Conservation (phyloP, 192 early-diverging fungal species). For the Chytriomyces sp. region DNA sequence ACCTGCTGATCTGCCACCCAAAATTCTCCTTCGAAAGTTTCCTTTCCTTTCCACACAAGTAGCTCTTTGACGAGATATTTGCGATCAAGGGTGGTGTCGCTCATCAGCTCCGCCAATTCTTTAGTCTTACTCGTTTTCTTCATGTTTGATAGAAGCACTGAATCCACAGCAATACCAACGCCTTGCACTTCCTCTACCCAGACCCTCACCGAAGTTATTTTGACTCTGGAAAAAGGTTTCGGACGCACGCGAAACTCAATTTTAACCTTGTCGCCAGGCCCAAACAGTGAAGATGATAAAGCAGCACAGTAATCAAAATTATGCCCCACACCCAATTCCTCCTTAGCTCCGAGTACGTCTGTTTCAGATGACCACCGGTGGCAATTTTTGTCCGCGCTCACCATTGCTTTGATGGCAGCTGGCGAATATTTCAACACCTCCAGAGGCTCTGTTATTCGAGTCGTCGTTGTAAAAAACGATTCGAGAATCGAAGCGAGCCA, state of each 20-base stretch:
- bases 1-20: constrained; percentile 27
- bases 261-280: constrained; percentile 20
- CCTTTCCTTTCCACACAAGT: constrained; percentile 30
- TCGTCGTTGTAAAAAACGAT: not conserved
- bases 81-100: constrained; percentile 13
- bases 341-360: not conserved
- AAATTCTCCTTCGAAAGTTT: constrained; percentile 26
- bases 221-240: not conserved
- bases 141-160: not conserved
- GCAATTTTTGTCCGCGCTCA: not conserved
- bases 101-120: constrained; percentile 16
- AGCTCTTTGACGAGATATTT: constrained; percentile 19
- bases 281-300: constrained; percentile 15
- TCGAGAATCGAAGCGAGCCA: not conserved
- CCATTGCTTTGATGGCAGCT: constrained; percentile 1
- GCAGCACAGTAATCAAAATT: constrained; percentile 19
- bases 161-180: constrained; percentile 17
- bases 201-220: constrained; percentile 21
- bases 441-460: not conserved
- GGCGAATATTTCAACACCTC: constrained; percentile 17
- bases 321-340: constrained; percentile 6
- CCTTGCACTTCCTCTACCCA: constrained; percentile 35
- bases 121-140: not conserved
- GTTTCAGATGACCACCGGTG: constrained; percentile 22
- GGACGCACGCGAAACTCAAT: constrained; percentile 24